Evolutionary conservation across 1,284 basidiomycete genomes (phyloP), one percentile per base, ranked within the genome.

Genomic region (Melampsora larici-populina): DNA sequence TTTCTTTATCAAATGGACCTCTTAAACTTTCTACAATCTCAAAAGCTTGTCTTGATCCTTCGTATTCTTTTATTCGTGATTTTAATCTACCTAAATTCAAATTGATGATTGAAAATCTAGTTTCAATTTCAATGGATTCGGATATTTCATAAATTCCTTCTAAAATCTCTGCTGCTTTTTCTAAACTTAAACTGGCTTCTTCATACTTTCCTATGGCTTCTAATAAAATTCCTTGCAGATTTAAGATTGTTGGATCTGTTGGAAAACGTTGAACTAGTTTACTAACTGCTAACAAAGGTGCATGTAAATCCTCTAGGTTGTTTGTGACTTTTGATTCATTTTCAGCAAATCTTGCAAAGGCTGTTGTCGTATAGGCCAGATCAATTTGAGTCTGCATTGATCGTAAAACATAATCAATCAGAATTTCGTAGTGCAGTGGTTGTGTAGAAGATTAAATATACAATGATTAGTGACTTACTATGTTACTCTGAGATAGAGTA

Each of bases 81-180:
- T 88, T 87, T 31, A 97, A 84, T 21, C 97, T 88, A 0, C 90
- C 97, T 8, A 94, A 85, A 79, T 93, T 97, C 48, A 88, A 86
- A 79, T 94, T 91, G 0, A 94, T 92, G 43, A 94, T 88, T 8
- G 89, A 89, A 83, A 92, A 99, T 79, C 89, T 89, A 33, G 87
- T 85, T 83, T 97, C 96, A 21, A 92, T 88, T 24, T 86, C 85
- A 0, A 89, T 82, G 69, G 92, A 90, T 83, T 99, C 97, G 1
- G 88, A 88, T 70, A 90, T 89, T 83, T 99, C 97, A 84, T 97
- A 99, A 40, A 89, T 87, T 1, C 89, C 87, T 84, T 99, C 97
- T 29, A 99, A 86, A 17, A 95, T 86, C 0, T 84, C 79, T 5
- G 92, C 91, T 4, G 91, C 89, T 55, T 88, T 87, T n/a, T 87